Evolutionary conservation across 2,329 filamentous ascomycete genomes (phyloP).

Genomic region (Aaosphaeria arxii): DNA sequence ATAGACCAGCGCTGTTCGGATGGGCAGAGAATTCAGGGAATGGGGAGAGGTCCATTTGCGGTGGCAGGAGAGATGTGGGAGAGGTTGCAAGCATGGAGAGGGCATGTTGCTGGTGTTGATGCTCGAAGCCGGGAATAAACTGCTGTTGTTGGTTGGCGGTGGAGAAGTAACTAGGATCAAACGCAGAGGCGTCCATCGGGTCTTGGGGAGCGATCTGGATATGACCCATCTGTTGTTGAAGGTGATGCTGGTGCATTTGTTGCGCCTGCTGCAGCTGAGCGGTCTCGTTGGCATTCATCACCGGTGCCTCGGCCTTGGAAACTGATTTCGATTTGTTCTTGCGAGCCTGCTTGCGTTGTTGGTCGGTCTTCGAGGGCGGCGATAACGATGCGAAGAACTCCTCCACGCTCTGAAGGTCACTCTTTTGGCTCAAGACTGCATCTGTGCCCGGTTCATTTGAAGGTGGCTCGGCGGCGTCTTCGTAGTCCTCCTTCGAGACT

Average conservation of each 20-base stretch:
- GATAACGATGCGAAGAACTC: constrained; percentile 86
- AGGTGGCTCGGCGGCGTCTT: constrained; percentile 65
- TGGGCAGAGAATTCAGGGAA: constrained; percentile 31
- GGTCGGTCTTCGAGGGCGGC: constrained; percentile 51
- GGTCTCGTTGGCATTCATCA: constrained; percentile 22
- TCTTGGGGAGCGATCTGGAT: constrained; percentile 30
- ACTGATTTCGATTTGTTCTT: constrained; percentile 38
- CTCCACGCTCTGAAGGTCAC: constrained; percentile 88
- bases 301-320: constrained; percentile 23
- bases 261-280: constrained; percentile 17
- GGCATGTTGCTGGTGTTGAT: constrained; percentile 14
- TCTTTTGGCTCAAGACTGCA: constrained; percentile 82
- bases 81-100: constrained; percentile 39
- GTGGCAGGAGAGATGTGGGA: constrained; percentile 24
- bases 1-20: constrained; percentile 28
- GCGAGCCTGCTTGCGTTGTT: constrained; percentile 51
- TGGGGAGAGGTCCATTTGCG: constrained; percentile 30
- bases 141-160: constrained; percentile 22
- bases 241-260: constrained; percentile 19
- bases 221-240: constrained; percentile 27
- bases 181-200: constrained; percentile 21
- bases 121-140: constrained; percentile 47
- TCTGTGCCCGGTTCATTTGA: constrained; percentile 81
- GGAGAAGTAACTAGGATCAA: constrained; percentile 29
- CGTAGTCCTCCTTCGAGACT: constrained; percentile 78